Conservation (phyloP, 305 asterid species). For the Withania somnifera region DNA sequence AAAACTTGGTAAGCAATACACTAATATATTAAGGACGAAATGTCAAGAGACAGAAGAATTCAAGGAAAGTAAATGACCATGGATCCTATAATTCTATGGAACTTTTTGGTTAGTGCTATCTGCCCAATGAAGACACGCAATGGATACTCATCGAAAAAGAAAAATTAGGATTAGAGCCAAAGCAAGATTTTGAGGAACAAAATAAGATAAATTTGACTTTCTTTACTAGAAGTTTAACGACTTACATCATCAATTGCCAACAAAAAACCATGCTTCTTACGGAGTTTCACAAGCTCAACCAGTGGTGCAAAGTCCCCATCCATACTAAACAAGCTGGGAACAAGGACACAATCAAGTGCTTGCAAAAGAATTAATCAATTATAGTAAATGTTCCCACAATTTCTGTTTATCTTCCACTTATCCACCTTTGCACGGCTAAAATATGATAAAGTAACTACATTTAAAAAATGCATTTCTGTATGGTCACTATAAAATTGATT, state of each 20-base stretch:
- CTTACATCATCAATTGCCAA: conserved; percentile 94
- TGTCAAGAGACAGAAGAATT: background rate
- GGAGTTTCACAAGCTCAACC: conserved; percentile 69
- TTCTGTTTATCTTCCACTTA: background rate
- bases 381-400: background rate
- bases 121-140: background rate
- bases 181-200: background rate
- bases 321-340: conserved; percentile 86
- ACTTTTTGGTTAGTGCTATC: background rate
- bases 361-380: background rate
- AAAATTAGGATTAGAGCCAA: background rate
- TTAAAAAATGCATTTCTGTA: background rate
- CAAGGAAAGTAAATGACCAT: background rate
- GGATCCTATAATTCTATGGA: background rate
- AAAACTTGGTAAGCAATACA: background rate
- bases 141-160: background rate
- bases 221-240: conserved; percentile 5
- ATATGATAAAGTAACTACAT: background rate
- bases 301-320: conserved; percentile 97
- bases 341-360: conserved; percentile 10
- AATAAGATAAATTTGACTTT: background rate
- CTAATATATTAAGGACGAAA: background rate
- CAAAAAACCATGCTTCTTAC: conserved; percentile 76
- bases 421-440: background rate
- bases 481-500: background rate